Evolutionary conservation across 371 early-diverging fungal genomes (phyloP), one percentile per base, ranked within the genome.

Genomic region (Saksenaea vasiformis): DNA sequence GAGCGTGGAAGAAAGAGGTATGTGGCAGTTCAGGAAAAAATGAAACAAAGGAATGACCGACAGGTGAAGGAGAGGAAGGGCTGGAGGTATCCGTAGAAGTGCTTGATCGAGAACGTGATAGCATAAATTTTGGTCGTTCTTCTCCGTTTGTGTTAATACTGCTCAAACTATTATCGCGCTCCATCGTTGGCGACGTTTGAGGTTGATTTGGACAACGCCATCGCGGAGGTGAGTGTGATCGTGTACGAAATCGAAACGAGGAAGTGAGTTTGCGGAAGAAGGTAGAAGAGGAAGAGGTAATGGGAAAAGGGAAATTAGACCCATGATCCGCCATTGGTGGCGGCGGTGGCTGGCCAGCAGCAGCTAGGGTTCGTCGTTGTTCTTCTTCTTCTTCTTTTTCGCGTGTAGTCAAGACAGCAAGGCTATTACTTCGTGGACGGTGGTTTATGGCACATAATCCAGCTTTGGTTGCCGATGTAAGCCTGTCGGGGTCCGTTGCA

Each of bases 401-500:
- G 5, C 22, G 51, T 8, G 51, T 3, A 17, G 17, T 19, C 10
- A 22, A 10, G 19, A 47, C 19, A 11, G 51, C 51, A 22, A 47
- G 51, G 22, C 51, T 47, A 22, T 47, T 47, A 22, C 51, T 47
- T n/a, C 51, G 51, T 22, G 22, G 24, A 8, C 51, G 51, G 24
- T 17, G 39, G 39, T 39, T n/a, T 39, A n/a, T n/a, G n/a, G n/a
- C n/a, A 39, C n/a, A 39, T 39, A 39, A 14, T 11, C 39, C 39
- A 39, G 15, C 39, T n/a, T 39, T 39, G 39, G 39, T n/a, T 2
- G 56, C 57, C 5, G 44, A 2, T 15, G 51, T 43, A 17, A 61
- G 34, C n/a, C 77, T 47, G 19, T 51, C 51, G 15, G 68, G 72
- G 61, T 74, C 72, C 0, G 72, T 74, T 1, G 68, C 77, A 61